Percentiles rank a stretch among this genome's conserved stretches.
phyloP scores from a whole-genome alignment of 2,329 filamentous ascomycete species.

The Cladosporium sp. region DNA sequence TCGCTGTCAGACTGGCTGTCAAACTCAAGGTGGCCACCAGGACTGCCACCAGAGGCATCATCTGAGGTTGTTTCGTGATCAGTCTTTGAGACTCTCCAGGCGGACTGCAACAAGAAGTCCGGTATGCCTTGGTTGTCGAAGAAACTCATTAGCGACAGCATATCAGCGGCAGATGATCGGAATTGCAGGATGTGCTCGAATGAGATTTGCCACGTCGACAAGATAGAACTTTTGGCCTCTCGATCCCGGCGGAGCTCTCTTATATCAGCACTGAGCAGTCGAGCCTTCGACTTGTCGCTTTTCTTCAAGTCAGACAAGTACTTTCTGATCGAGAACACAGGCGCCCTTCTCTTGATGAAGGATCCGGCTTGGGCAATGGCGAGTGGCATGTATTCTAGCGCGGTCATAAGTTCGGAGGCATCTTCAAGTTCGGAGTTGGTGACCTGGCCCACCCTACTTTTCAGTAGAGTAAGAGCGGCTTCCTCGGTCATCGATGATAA shows the following conservation, averaged over 20 bases:
- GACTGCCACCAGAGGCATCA: too few species aligned
- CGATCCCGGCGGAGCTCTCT: conserved; percentile 11
- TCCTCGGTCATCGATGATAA: conserved; percentile 22
- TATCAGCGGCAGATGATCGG: conserved; percentile 33
- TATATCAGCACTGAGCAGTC: conserved; percentile 5
- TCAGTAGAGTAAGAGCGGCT: conserved; percentile 21
- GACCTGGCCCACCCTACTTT: conserved; percentile 19
- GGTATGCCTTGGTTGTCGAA: conserved; percentile 32
- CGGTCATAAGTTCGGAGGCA: conserved; percentile 15
- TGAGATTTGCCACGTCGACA: conserved; percentile 15
- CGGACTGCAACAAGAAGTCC: background rate
- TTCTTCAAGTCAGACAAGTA: conserved; percentile 39
- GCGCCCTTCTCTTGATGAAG: conserved; percentile 29
- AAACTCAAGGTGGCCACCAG: too few species aligned
- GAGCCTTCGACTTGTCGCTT: conserved; percentile 30
- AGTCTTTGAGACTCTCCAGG: too few species aligned
- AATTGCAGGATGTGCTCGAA: conserved; percentile 14
- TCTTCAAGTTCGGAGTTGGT: background rate
- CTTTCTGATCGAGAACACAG: conserved; percentile 28
- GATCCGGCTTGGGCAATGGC: conserved; percentile 34
- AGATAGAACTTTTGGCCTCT: conserved; percentile 9
- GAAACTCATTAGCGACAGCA: conserved; percentile 46
- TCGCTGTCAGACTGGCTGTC: background rate
- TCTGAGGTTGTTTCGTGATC: too few species aligned
- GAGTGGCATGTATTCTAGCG: conserved; percentile 33